These are phyloP conservation scores for Podospora pseudocomata DNA, from an alignment of 495 filamentous ascomycete genomes.

Conservation along the genomic window DNA sequence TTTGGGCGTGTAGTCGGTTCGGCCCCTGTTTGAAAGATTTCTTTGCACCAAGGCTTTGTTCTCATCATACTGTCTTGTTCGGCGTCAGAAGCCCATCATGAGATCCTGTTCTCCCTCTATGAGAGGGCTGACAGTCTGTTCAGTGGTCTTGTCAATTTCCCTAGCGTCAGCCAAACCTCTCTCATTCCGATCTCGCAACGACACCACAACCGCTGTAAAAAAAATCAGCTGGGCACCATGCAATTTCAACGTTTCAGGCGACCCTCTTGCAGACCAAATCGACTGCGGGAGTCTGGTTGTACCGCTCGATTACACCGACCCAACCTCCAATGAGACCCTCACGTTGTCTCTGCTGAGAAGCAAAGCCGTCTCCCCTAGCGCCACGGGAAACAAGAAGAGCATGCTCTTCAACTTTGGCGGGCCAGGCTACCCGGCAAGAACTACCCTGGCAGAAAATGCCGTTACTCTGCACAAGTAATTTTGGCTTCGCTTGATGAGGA, in stretches of 20 bases:
- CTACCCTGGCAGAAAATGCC: constrained; percentile 20
- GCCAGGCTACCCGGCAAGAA: constrained; percentile 32
- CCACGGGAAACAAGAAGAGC: constrained; percentile 29
- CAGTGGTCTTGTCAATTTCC: not conserved
- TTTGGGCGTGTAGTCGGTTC: too few relatives aligned
- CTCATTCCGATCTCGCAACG: not conserved
- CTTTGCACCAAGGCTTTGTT: not conserved
- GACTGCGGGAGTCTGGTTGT: constrained; percentile 39
- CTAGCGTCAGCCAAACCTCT: not conserved
- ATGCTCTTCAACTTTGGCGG: constrained; percentile 49
- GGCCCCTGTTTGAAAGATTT: too few relatives aligned
- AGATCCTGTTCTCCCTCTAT: not conserved
- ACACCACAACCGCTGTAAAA: not conserved
- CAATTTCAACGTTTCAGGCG: not conserved
- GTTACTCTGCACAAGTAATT: constrained; percentile 22
- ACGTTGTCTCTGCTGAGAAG: constrained; percentile 35
- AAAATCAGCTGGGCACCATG: not conserved
- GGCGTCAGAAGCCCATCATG: not conserved
- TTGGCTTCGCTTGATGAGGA: not conserved
- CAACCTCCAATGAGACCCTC: constrained; percentile 31
- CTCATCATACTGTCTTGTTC: not conserved
- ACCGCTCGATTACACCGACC: constrained; percentile 42
- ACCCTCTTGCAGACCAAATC: constrained; percentile 13
- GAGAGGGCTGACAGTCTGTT: not conserved
- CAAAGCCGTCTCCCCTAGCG: constrained; percentile 28